Evolutionary conservation across 2,329 filamentous ascomycete genomes (phyloP).

Genomic region (Arthrobotrys sphaeroides): DNA sequence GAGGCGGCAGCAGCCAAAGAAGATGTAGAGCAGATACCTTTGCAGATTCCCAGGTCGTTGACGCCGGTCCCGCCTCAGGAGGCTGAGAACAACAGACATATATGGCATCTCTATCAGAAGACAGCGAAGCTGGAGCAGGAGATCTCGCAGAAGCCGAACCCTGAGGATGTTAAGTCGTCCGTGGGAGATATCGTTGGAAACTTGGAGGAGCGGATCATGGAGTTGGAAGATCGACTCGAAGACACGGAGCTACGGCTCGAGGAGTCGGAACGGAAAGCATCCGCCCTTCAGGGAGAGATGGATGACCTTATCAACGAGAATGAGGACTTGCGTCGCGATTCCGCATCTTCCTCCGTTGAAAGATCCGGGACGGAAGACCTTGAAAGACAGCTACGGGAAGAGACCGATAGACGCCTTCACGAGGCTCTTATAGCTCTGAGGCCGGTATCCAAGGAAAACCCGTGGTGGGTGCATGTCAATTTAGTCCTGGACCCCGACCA

Average conservation of each 20-base stretch:
- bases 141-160: constrained; percentile 45
- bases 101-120: constrained; percentile 54
- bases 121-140: constrained; percentile 46
- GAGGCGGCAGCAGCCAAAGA: constrained; percentile 4
- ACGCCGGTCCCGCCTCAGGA: constrained; percentile 41
- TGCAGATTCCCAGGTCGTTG: constrained; percentile 30
- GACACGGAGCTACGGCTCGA: constrained; percentile 41
- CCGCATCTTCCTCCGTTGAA: constrained; percentile 17
- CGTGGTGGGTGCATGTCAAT: constrained; percentile 50
- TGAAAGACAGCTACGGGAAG: constrained; percentile 27
- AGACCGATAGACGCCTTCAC: constrained; percentile 28
- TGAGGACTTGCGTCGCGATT: constrained; percentile 26
- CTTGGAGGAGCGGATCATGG: constrained; percentile 38
- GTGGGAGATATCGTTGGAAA: constrained; percentile 31
- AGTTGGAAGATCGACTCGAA: constrained; percentile 36
- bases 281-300: constrained; percentile 41
- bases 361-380: constrained; percentile 25
- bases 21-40: constrained; percentile 31
- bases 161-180: constrained; percentile 38
- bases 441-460: constrained; percentile 51
- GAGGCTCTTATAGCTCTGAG: constrained; percentile 39
- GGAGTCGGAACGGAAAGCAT: constrained; percentile 38
- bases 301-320: constrained; percentile 44
- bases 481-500: constrained; percentile 44
- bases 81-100: constrained; percentile 49